Evolutionary conservation across 2,329 filamentous ascomycete species (phyloP).

Genomic region (Aspergillus luchuensis): DNA sequence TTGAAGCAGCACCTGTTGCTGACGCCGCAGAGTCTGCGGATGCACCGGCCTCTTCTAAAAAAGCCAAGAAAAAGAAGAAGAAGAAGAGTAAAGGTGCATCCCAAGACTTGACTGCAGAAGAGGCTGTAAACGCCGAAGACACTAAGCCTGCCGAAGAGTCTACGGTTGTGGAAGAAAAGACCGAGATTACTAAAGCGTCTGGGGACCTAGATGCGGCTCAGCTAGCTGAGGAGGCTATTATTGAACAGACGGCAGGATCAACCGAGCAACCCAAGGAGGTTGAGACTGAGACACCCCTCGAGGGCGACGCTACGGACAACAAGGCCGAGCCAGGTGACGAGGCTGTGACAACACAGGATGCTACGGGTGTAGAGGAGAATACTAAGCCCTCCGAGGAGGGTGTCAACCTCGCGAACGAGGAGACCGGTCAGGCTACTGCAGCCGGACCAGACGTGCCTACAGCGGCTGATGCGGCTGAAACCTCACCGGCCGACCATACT

Average conservation of each 20-base stretch:
- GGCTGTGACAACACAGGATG: background rate
- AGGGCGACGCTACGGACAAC: background rate
- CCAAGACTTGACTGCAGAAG: slow-evolving; percentile 13
- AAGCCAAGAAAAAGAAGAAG: slow-evolving; percentile 33
- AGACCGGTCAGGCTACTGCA: background rate
- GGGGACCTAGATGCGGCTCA: background rate
- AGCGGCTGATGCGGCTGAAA: background rate
- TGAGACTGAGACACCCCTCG: background rate
- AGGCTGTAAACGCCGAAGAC: background rate
- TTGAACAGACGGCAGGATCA: background rate
- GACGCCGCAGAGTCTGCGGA: slow-evolving; percentile 16
- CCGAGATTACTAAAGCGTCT: background rate
- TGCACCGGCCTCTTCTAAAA: slow-evolving; percentile 21
- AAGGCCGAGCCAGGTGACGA: background rate
- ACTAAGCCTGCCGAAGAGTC: background rate
- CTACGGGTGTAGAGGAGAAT: background rate
- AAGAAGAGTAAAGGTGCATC: slow-evolving; percentile 19
- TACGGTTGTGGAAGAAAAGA: background rate
- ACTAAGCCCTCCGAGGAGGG: background rate
- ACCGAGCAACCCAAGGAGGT: background rate
- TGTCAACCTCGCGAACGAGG: background rate
- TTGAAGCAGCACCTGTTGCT: slow-evolving; percentile 3
- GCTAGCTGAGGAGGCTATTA: background rate
- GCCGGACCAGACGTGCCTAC: background rate
- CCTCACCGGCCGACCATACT: background rate